Conservation (phyloP, 2,329 filamentous ascomycete genomes). For the Thermothelomyces thermophilus region DNA sequence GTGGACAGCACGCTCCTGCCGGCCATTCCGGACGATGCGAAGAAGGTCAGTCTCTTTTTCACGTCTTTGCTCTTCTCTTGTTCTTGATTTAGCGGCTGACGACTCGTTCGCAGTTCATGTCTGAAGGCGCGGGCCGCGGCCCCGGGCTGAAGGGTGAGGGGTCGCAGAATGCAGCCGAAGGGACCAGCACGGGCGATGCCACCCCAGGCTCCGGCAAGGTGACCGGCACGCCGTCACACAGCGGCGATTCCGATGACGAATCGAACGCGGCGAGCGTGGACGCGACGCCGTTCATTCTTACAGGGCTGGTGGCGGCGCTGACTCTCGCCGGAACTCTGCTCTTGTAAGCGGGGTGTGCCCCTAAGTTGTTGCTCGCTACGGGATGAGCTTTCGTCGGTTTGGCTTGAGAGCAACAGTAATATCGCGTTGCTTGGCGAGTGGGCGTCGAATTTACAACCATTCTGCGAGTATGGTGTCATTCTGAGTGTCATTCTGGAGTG, state of each 20-base stretch:
- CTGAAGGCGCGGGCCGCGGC: slow-evolving; percentile 45
- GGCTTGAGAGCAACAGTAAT: background rate
- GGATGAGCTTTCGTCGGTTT: background rate
- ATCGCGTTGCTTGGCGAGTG: background rate
- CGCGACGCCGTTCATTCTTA: slow-evolving; percentile 32
- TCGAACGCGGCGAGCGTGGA: slow-evolving; percentile 28
- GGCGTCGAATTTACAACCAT: background rate
- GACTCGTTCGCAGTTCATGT: slow-evolving; percentile 40
- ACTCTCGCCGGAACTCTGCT: slow-evolving; percentile 36
- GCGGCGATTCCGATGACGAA: slow-evolving; percentile 30
- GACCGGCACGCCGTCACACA: slow-evolving; percentile 29
- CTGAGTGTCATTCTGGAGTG: too few species aligned
- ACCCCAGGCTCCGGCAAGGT: slow-evolving; percentile 34
- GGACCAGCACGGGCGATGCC: slow-evolving; percentile 39
- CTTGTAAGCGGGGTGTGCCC: slow-evolving; percentile 26
- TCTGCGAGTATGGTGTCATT: background rate
- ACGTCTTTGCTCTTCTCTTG: background rate
- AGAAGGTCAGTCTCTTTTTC: slow-evolving; percentile 26
- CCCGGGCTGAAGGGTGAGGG: slow-evolving; percentile 47
- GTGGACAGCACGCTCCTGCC: slow-evolving; percentile 45
- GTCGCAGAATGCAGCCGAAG: slow-evolving; percentile 43
- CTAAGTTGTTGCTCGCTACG: background rate
- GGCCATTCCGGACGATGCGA: slow-evolving; percentile 43
- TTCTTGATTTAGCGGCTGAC: background rate
- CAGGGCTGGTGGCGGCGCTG: slow-evolving; percentile 31